Evolutionary conservation across 768 basidiomycete genomes (phyloP).

Genomic region (Rhizopogon roseolus): DNA sequence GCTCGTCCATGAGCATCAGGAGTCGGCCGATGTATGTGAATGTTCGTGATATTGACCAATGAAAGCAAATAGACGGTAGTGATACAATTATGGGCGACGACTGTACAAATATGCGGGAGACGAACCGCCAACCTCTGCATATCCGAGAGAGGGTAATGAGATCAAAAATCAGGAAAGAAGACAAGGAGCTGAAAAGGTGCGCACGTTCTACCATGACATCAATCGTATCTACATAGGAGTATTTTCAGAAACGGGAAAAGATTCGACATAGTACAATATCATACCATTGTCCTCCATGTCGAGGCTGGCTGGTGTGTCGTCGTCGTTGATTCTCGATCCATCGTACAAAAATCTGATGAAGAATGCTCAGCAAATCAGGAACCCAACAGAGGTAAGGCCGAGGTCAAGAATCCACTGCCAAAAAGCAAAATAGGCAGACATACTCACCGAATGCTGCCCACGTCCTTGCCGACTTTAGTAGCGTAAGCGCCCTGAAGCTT

Average conservation of each 20-base stretch:
- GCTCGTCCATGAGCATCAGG: background rate
- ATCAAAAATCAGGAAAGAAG: conserved; percentile 4
- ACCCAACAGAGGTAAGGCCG: background rate
- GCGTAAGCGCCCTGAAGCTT: conserved; percentile 94
- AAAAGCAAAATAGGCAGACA: background rate
- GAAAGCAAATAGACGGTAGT: conserved; percentile 4
- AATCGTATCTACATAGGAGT: conserved; percentile 63
- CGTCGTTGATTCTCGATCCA: conserved; percentile 78
- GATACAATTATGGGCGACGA: conserved; percentile 8
- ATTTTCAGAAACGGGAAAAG: conserved; percentile 1
- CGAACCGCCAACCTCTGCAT: conserved; percentile 43
- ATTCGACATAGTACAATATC: conserved; percentile 15
- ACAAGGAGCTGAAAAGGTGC: conserved; percentile 24
- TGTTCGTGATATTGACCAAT: background rate
- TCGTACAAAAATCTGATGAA: conserved; percentile 84
- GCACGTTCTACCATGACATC: conserved; percentile 96
- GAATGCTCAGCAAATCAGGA: background rate
- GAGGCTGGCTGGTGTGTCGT: conserved; percentile 79
- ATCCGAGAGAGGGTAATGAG: background rate
- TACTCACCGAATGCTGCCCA: conserved; percentile 78
- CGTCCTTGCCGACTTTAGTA: conserved; percentile 87
- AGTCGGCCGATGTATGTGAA: background rate
- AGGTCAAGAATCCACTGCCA: background rate
- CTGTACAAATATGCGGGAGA: conserved; percentile 7
- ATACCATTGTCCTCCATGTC: conserved; percentile 89